Evolutionary conservation across 768 basidiomycete species (phyloP).

Genomic region (Lactarius tabidus): DNA sequence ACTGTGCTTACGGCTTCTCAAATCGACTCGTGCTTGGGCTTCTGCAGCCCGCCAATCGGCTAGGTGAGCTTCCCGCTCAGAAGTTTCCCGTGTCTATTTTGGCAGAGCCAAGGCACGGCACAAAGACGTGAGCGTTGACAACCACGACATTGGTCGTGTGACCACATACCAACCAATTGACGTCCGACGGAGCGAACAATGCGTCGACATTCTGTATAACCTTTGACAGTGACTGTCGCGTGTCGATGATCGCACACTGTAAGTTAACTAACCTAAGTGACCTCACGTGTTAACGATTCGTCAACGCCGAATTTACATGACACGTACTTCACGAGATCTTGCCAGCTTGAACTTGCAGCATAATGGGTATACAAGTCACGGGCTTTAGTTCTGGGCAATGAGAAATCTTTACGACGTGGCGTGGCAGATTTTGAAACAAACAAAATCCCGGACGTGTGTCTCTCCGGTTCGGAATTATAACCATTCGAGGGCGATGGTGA

Average conservation of each 20-base stretch:
- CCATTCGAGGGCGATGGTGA: constrained; percentile 56
- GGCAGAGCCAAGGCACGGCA: constrained; percentile 26
- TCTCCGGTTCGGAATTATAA: constrained; percentile 71
- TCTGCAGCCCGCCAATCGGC: constrained; percentile 33
- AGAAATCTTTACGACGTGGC: constrained; percentile 15
- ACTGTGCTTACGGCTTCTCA: constrained; percentile 41
- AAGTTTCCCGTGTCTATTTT: constrained; percentile 62
- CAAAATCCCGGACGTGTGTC: constrained; percentile 34
- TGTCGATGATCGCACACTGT: constrained; percentile 51
- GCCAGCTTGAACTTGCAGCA: constrained; percentile 53
- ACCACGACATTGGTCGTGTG: not conserved
- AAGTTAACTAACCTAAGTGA: constrained; percentile 46
- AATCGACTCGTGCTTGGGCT: constrained; percentile 32
- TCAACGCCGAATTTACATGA: constrained; percentile 4
- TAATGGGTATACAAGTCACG: constrained; percentile 25
- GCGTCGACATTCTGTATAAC: constrained; percentile 47
- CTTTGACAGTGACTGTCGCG: constrained; percentile 45
- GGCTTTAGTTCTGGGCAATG: constrained; percentile 7
- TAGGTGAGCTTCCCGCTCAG: constrained; percentile 57
- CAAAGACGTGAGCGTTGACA: not conserved
- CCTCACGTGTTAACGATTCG: not conserved
- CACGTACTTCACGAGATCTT: constrained; percentile 68
- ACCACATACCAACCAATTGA: constrained; percentile 17
- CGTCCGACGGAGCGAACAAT: constrained; percentile 34
- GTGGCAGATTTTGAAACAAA: constrained; percentile 14